These are phyloP conservation scores for Coffea canephora DNA, from an alignment of 257 asterid genomes.

Conservation along the genomic window DNA sequence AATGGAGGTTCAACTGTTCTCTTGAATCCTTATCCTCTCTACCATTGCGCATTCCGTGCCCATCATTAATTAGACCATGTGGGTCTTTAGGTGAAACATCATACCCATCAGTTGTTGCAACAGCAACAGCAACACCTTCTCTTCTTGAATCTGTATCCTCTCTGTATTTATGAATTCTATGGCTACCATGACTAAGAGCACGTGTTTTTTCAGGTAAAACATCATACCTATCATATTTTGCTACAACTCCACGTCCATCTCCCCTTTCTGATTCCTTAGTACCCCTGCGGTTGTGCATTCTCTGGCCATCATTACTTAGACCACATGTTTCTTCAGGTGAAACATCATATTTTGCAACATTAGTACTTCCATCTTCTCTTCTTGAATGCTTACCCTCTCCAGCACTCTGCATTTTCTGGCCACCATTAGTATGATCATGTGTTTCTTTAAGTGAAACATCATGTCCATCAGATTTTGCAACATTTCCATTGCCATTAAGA, in stretches of 20 bases:
- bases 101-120: conserved; percentile 27
- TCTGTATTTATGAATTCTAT: conserved; percentile 25
- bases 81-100: conserved; percentile 35
- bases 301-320: conserved; percentile 29
- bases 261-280: conserved; percentile 37
- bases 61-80: conserved; percentile 31
- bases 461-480: conserved; percentile 27
- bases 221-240: conserved; percentile 27
- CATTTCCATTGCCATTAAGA: conserved; percentile 35
- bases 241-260: conserved; percentile 6
- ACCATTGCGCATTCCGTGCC: conserved; percentile 20
- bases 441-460: conserved; percentile 36
- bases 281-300: conserved; percentile 30
- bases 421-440: conserved; percentile 32
- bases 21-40: conserved; percentile 35
- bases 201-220: conserved; percentile 35
- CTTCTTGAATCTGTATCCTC: neutral
- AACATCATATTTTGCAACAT: conserved; percentile 24
- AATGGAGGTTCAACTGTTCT: conserved; percentile 36
- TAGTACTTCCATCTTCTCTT: conserved; percentile 27
- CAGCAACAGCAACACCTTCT: conserved; percentile 31
- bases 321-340: conserved; percentile 37
- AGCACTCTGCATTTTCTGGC: conserved; percentile 23
- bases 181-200: conserved; percentile 31
- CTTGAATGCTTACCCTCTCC: conserved; percentile 34